phyloP scores from a whole-genome alignment of 352 stramenopile species.

The Phytophthora chlamydospora region DNA sequence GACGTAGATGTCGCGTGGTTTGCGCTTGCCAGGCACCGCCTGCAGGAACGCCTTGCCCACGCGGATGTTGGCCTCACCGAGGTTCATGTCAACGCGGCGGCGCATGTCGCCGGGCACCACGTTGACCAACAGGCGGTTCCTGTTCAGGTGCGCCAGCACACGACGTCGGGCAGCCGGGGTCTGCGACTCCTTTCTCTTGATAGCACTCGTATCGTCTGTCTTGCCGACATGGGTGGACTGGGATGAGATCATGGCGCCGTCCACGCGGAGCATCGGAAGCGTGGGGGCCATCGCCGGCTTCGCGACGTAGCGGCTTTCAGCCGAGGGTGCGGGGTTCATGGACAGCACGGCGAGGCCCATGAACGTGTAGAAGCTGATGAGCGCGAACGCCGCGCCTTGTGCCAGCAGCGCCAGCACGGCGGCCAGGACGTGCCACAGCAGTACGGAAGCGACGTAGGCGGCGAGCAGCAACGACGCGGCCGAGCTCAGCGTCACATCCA shows the following conservation, averaged over 20 bases:
- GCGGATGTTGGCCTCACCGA: conserved; percentile 64
- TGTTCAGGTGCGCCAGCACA: conserved; percentile 49
- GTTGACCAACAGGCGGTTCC: conserved; percentile 55
- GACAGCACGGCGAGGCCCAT: conserved; percentile 48
- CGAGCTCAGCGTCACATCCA: conserved; percentile 35
- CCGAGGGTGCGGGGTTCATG: conserved; percentile 16
- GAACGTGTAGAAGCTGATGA: conserved; percentile 66
- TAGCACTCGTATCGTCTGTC: conserved; percentile 29
- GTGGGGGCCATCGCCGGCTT: conserved; percentile 10
- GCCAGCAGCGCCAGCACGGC: conserved; percentile 32
- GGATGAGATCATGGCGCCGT: conserved; percentile 14
- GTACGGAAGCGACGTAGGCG: conserved; percentile 33
- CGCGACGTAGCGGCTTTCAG: conserved; percentile 12
- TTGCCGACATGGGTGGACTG: conserved; percentile 29
- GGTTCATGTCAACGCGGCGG: conserved; percentile 55
- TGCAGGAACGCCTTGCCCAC: conserved; percentile 81
- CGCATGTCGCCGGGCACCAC: conserved; percentile 58
- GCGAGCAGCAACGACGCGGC: conserved; percentile 36
- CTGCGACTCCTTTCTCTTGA: conserved; percentile 40
- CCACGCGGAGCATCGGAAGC: conserved; percentile 42
- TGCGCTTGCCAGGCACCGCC: conserved; percentile 36
- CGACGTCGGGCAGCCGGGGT: conserved; percentile 50
- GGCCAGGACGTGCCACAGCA: conserved; percentile 37
- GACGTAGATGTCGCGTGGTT: conserved; percentile 72
- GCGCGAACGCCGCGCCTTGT: conserved; percentile 38